Conservation (phyloP, 352 stramenopile species). For the Globisporangium mamillatum region DNA sequence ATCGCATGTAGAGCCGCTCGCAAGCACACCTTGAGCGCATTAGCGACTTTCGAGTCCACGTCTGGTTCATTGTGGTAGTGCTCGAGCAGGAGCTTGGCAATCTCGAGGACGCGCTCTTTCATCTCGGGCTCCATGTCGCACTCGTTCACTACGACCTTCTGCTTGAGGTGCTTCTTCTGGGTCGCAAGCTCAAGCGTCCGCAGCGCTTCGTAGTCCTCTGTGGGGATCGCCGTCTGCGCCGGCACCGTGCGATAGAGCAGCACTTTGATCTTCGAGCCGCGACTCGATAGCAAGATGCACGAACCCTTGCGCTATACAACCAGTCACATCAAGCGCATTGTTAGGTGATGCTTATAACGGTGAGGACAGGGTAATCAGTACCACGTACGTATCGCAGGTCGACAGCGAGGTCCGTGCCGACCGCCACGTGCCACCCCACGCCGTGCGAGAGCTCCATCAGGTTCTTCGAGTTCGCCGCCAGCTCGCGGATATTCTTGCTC, state of each 20-base stretch:
- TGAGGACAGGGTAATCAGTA: no score
- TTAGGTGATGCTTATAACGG: no score
- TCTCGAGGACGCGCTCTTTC: slow-evolving; percentile 35
- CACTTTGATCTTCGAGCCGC: slow-evolving; percentile 63
- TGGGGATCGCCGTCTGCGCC: slow-evolving; percentile 26
- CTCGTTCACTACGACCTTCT: slow-evolving; percentile 27
- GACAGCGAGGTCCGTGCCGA: slow-evolving; percentile 65
- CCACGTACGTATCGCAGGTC: slow-evolving; percentile 71
- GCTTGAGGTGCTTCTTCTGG: slow-evolving; percentile 49
- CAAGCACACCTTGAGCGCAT: slow-evolving; percentile 49
- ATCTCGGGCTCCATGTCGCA: slow-evolving; percentile 56
- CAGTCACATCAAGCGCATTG: no score
- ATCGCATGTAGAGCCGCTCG: background rate
- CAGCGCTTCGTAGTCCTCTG: slow-evolving; percentile 32
- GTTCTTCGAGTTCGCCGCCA: slow-evolving; percentile 37
- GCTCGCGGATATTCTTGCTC: slow-evolving; percentile 59
- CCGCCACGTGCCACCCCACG: slow-evolving; percentile 66
- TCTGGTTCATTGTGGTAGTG: slow-evolving; percentile 34
- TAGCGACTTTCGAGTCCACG: slow-evolving; percentile 47
- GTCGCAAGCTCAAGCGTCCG: slow-evolving; percentile 5
- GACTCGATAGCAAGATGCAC: slow-evolving; percentile 63
- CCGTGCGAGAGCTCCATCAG: slow-evolving; percentile 47
- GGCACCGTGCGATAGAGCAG: slow-evolving; percentile 70
- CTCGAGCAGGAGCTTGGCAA: slow-evolving; percentile 38
- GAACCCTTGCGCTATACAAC: slow-evolving; percentile 51